Base-by-base conservation (phyloP, 179 eudicot genomes). In the Drosera spatulata region DNA sequence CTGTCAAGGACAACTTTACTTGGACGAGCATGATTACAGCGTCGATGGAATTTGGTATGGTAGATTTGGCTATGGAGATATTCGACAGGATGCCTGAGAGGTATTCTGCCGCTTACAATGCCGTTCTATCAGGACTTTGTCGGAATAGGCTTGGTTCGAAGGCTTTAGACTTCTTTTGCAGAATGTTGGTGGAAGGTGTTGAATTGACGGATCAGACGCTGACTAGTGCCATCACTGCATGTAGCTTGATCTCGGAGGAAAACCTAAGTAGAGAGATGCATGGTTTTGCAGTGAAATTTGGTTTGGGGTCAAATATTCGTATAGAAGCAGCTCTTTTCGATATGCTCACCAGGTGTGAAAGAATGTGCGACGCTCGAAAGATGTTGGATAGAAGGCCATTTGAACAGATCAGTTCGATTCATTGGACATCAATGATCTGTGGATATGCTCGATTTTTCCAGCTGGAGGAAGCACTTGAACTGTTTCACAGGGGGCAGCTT, bases 331-430 rank as follows among this genome's bases (percentile, higher is more conserved):
- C 96, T 6, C 67, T 91, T 61, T 68, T 91, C 47, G 87, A 91
- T 71, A 88, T 86, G 96, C 86, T 74, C 69, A 82, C 96, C 12
- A 82, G 82, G 77, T 89, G 98, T 69, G 83, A 76, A 64, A 79
- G 87, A 62, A 80, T 89, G 77, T 63, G 1, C 43, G 87, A 84
- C 76, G 98, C 98, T 52, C 80, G 78, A 61, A 66, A 64, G 73
- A 73, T 91, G 66, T 82, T 86, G 61, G 14, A 41, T 62, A 66
- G 61, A 52, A 68, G 63, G 52, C 69, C 65, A 39, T 44, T 48
- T 47, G 54, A 59, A 43, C 66, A 60, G 64, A 64, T 52, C 45
- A 60, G 60, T 49, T 68, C 82, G 10, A 59, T 80, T 53, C 58
- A 67, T 58, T 78, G 78, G 79, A 83, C 97, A 3, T 71, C 96